Conservation (phyloP, 1,139 yeast genomes). For the Pichiaceae sp. region DNA sequence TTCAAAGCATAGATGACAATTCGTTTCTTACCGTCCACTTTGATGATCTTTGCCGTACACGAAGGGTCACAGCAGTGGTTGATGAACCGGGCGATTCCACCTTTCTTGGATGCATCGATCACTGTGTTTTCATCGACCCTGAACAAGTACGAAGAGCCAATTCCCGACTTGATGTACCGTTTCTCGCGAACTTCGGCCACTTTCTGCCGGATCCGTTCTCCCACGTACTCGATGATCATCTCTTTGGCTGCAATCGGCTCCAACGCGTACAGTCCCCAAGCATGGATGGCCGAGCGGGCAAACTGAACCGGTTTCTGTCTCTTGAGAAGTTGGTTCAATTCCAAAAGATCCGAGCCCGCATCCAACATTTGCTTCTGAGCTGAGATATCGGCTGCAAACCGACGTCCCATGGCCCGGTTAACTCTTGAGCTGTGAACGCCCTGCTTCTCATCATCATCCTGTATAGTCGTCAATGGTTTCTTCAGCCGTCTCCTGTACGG, state of each 20-base stretch:
- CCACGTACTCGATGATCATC: constrained; percentile 98
- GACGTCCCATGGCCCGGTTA: constrained; percentile 80
- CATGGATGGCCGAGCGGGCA: constrained; percentile 94
- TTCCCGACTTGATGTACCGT: constrained; percentile 80
- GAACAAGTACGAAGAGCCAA: constrained; percentile 89
- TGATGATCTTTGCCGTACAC: constrained; percentile 93
- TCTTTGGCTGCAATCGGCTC: constrained; percentile 93
- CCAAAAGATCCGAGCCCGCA: constrained; percentile 71
- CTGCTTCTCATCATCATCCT: constrained; percentile 24
- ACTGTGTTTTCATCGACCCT: constrained; percentile 92
- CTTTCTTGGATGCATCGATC: constrained; percentile 94
- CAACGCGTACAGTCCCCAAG: constrained; percentile 95
- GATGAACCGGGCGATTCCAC: constrained; percentile 93
- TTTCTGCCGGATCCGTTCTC: constrained; percentile 89
- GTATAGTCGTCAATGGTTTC: constrained; percentile 49
- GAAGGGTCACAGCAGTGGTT: constrained; percentile 97
- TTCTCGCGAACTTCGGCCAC: constrained; percentile 91
- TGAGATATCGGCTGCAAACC: constrained; percentile 85
- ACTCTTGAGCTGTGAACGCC: constrained; percentile 64
- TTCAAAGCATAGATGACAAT: constrained; percentile 91
- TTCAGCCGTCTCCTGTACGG: constrained; percentile 64
- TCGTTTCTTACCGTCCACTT: constrained; percentile 88
- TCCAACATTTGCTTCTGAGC: constrained; percentile 74
- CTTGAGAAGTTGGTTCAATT: constrained; percentile 72
- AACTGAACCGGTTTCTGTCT: constrained; percentile 91